Base-by-base conservation (phyloP, 192 early-diverging fungal species). In the Backusella luteola region DNA sequence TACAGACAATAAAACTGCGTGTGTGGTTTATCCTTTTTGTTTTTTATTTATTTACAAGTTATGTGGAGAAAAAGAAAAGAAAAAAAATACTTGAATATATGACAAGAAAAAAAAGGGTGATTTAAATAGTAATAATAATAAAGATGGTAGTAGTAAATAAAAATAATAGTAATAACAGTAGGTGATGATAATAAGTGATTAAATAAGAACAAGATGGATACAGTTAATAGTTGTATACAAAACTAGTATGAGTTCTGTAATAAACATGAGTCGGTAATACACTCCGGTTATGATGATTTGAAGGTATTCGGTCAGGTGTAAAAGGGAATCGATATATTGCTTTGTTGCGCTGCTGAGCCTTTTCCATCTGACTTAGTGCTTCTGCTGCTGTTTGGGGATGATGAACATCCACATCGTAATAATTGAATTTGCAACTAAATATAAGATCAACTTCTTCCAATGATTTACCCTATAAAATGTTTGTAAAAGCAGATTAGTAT, bases 361-460 rank as follows among this genome's bases (percentile, higher is more conserved):
- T 73, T 69, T 80, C 80, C 52, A 81, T 53, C 5, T 69, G 71
- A 17, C 26, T 36, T 15, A 81, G 34, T 21, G 80, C 73, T 2
- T 63, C 80, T 63, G 80, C 80, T 21, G 80, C 80, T 32, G 76
- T 81, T 66, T 77, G 71, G 12, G 80, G 80, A 7, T 81, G 80
- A 32, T 77, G 80, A 34, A 75, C 73, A 34, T 63, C 73, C 12
- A 77, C 34, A 52, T 81, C 80, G 71, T 77, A 77, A 17, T 74
- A 72, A 63, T 77, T 77, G 32, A 81, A 69, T 21, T 76, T 53
- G 71, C 80, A 73, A 52, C 67, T 70, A 42, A 81, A 81, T 36
- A 81, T 77, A 59, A 81, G 76, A 77, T 81, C 80, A 7, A 81
- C 73, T 59, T 81, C 80, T 67, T 81, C 80, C 17, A 81, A 68